Evolutionary conservation across 2,329 filamentous ascomycete species (phyloP).

Genomic region (Trichophaea hybrida): DNA sequence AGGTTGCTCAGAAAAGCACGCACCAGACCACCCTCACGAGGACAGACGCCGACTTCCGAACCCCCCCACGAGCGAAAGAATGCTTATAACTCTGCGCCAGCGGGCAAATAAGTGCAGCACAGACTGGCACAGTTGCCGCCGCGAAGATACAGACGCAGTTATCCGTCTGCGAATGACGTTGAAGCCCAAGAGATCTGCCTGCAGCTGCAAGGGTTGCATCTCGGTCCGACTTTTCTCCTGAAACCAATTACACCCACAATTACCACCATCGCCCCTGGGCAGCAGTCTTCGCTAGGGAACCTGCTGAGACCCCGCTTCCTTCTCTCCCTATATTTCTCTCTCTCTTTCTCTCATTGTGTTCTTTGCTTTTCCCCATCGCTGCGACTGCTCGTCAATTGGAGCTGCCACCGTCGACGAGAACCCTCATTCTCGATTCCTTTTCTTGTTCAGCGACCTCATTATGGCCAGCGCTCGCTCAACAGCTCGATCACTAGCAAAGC

Average conservation of each 20-base stretch:
- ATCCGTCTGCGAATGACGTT: no score
- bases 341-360: not conserved
- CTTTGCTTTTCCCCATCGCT: not conserved
- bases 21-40: no score
- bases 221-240: constrained; percentile 2
- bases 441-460: not conserved
- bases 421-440: not conserved
- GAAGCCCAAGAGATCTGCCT: not conserved
- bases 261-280: not conserved
- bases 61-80: no score
- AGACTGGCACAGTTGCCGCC: no score
- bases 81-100: no score
- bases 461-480: constrained; percentile 18
- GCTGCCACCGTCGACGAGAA: not conserved
- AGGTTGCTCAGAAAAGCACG: no score
- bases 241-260: not conserved
- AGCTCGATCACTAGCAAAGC: constrained; percentile 16
- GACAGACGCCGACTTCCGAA: no score
- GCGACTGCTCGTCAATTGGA: not conserved
- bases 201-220: not conserved
- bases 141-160: no score
- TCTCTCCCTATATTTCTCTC: not conserved
- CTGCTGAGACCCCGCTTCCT: not conserved
- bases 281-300: not conserved
- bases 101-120: no score